phyloP scores from a whole-genome alignment of 768 basidiomycete species.

The Boletus rubroflammeus region DNA sequence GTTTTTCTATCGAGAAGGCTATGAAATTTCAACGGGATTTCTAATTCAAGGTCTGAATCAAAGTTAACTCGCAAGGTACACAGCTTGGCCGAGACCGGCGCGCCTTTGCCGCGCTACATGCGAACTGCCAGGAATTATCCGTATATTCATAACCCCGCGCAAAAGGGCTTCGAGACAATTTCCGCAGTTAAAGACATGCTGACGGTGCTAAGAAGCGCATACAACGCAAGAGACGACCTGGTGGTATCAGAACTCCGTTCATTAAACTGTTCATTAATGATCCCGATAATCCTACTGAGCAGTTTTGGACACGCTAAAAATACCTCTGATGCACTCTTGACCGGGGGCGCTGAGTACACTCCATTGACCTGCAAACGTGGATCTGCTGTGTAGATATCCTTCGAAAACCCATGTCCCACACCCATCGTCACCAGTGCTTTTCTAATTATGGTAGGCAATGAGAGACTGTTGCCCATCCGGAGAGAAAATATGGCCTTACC shows the following conservation, averaged over 20 bases:
- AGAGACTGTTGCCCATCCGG: neutral
- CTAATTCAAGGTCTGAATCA: slow-evolving; percentile 20
- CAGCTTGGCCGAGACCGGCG: slow-evolving; percentile 11
- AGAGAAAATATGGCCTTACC: slow-evolving; percentile 36
- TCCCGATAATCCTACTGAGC: slow-evolving; percentile 26
- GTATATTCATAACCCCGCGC: slow-evolving; percentile 11
- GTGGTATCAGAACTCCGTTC: slow-evolving; percentile 23
- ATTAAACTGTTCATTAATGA: slow-evolving; percentile 27
- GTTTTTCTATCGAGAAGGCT: neutral
- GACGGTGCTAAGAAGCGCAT: slow-evolving; percentile 2
- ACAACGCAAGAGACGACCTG: neutral
- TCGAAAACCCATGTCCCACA: slow-evolving; percentile 56
- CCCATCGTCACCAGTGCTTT: slow-evolving; percentile 35
- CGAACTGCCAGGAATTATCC: slow-evolving; percentile 10
- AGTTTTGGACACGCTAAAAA: slow-evolving; percentile 57
- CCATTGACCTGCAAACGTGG: slow-evolving; percentile 55
- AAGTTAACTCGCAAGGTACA: slow-evolving; percentile 19
- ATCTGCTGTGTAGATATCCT: slow-evolving; percentile 48
- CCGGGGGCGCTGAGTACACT: slow-evolving; percentile 35
- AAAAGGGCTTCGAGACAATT: slow-evolving; percentile 16
- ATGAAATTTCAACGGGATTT: slow-evolving; percentile 9
- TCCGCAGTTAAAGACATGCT: slow-evolving; percentile 21
- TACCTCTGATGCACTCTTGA: slow-evolving; percentile 41
- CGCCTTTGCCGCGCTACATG: slow-evolving; percentile 13
- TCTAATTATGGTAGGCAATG: slow-evolving; percentile 31